Base-by-base conservation (phyloP, 345 rosid species). In the Eucalyptus marginata region DNA sequence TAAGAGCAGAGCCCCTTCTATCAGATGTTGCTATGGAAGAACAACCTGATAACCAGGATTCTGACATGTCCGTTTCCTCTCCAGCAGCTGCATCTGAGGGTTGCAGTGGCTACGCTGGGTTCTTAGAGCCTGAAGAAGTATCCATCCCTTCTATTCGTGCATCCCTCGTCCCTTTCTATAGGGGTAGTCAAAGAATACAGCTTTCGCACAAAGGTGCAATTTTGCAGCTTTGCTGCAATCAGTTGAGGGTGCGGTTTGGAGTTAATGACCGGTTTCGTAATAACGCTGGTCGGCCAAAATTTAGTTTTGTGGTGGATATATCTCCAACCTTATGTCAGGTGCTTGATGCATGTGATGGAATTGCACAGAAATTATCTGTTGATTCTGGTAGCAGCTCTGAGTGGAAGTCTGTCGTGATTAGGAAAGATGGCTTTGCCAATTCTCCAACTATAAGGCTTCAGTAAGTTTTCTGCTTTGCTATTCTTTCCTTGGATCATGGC, bases 231-330 rank as follows among this genome's bases (percentile, higher is more conserved):
- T 91, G 66, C 91, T 94, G 96, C 91, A 86, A 91, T 87, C 58
- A 31, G 87, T 89, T 96, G 91, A 96, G 91, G 87, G 92, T 96
- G 86, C 92, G 96, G 79, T 96, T 95, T 94, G 97, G 96, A 88
- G 49, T 95, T 90, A 92, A 86, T 76, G 79, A 88, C 31, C 94
- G 94, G 93, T 97, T 88, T 90, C 43, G 68, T 58, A 96, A 96
- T 92, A 76, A 88, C 58, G 89, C 93, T 27, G 97, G 99, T 47
- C 92, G 95, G 68, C 94, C 94, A 76, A 94, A 93, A 76, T 89
- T 96, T 90, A 97, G 89, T 91, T 93, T 96, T 88, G 95, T 96
- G 86, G 99, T 93, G 86, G 96, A 95, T 87, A 89, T 91, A 64
- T n/a, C 95, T 90, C 93, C 94, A 90, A 91, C 90, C 79, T 90